Evolutionary conservation across 495 filamentous ascomycete genomes (phyloP).

Genomic region (Gamarada debralockiae): DNA sequence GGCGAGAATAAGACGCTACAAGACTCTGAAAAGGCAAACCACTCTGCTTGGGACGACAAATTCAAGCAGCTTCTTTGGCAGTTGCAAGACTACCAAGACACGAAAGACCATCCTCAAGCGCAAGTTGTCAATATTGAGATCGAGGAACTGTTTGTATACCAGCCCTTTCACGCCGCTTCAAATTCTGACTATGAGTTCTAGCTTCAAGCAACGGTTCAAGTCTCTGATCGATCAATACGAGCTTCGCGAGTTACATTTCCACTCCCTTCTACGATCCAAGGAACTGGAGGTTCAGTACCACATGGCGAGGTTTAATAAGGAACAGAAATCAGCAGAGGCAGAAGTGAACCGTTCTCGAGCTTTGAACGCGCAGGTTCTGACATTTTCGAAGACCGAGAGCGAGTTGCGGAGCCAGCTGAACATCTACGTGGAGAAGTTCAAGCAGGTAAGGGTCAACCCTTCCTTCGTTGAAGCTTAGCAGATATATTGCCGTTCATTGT

Average conservation of each 20-base stretch:
- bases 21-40: constrained; percentile 76
- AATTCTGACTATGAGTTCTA: constrained; percentile 29
- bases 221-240: constrained; percentile 95
- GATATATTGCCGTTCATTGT: neutral
- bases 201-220: constrained; percentile 87
- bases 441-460: constrained; percentile 68
- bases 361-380: constrained; percentile 85
- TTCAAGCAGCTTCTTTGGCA: constrained; percentile 70
- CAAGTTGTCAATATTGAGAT: constrained; percentile 74
- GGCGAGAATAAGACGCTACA: constrained; percentile 87
- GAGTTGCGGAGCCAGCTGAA: constrained; percentile 93
- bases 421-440: constrained; percentile 99
- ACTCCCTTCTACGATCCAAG: constrained; percentile 83
- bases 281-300: constrained; percentile 95
- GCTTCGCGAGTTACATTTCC: constrained; percentile 86
- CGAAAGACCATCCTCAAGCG: constrained; percentile 71
- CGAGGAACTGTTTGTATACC: constrained; percentile 72
- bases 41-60: constrained; percentile 78
- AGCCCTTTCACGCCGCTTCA: neutral
- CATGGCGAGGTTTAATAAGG: constrained; percentile 78
- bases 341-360: constrained; percentile 76
- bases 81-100: constrained; percentile 74
- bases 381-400: constrained; percentile 92
- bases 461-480: neutral
- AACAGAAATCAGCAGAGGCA: constrained; percentile 79